These are phyloP conservation scores for Phytophthora kernoviae DNA, from an alignment of 352 stramenopile genomes.

Conservation along the genomic window DNA sequence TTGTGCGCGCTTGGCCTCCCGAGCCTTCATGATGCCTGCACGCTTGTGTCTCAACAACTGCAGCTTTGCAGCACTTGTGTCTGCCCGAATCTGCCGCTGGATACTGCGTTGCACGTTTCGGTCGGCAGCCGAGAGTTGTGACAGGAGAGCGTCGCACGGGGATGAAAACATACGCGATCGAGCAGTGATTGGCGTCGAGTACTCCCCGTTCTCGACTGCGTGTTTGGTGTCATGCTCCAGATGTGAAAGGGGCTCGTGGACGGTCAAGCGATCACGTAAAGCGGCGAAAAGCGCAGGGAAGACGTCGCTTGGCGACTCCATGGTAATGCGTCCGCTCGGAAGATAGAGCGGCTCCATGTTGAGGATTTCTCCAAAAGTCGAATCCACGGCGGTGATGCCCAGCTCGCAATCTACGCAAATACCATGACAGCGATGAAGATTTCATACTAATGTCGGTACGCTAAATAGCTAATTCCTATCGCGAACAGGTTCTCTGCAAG, in stretches of 20 bases:
- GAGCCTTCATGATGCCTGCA: constrained; percentile 1
- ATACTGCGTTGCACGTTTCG: constrained; percentile 3
- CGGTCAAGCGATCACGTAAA: constrained; percentile 16
- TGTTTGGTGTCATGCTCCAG: neutral
- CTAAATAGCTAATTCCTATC: too few relatives aligned
- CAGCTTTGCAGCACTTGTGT: constrained; percentile 9
- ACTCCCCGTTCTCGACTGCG: neutral
- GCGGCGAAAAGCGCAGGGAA: constrained; percentile 24
- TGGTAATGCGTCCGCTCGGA: too few relatives aligned
- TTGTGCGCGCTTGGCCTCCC: constrained; percentile 13
- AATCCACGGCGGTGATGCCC: too few relatives aligned
- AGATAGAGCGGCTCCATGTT: too few relatives aligned
- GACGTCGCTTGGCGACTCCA: constrained; percentile 8
- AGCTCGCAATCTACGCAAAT: too few relatives aligned
- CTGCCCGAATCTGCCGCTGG: constrained; percentile 14
- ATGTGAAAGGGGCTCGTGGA: neutral
- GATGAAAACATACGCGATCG: neutral
- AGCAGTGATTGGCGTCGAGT: neutral
- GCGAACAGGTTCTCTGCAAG: too few relatives aligned
- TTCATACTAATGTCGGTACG: too few relatives aligned
- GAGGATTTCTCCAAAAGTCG: too few relatives aligned
- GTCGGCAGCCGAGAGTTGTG: constrained; percentile 11
- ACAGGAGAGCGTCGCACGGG: constrained; percentile 10
- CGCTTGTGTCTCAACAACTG: constrained; percentile 15
- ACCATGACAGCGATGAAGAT: too few relatives aligned